Evolutionary conservation across 441 rosid genomes (phyloP).

Genomic region (Sinapis alba): DNA sequence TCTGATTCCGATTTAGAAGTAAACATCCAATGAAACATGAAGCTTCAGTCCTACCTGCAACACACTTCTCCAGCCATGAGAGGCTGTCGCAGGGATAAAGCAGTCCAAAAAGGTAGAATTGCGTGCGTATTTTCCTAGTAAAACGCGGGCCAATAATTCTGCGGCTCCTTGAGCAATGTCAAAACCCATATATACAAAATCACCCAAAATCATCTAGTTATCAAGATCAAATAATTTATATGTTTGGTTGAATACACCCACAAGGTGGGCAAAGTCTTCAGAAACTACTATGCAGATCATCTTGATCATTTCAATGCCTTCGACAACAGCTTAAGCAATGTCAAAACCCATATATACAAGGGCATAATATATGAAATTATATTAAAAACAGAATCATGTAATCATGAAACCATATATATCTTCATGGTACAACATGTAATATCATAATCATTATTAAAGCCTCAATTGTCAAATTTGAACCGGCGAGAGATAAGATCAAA

Average conservation of each 20-base stretch:
- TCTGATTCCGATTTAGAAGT: too few species aligned
- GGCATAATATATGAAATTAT: neutral
- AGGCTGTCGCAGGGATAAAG: too few species aligned
- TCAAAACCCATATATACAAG: neutral
- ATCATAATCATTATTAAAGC: conserved; percentile 10
- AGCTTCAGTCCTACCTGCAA: too few species aligned
- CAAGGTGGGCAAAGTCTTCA: neutral
- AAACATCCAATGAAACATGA: too few species aligned
- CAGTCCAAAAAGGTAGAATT: too few species aligned
- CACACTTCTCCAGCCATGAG: too few species aligned
- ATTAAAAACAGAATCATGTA: conserved; percentile 19
- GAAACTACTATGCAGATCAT: neutral
- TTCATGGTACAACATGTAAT: neutral
- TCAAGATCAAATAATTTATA: neutral
- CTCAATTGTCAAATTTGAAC: conserved; percentile 24
- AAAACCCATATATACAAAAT: too few species aligned
- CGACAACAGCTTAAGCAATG: neutral
- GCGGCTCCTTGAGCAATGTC: too few species aligned
- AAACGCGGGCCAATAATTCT: too few species aligned
- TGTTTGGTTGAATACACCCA: neutral
- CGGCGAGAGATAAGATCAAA: neutral
- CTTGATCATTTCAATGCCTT: neutral
- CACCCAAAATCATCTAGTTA: neutral
- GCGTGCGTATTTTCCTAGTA: too few species aligned
- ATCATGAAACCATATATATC: conserved; percentile 19